phyloP scores from a whole-genome alignment of 1,284 basidiomycete species.

The Inonotus hispidus region DNA sequence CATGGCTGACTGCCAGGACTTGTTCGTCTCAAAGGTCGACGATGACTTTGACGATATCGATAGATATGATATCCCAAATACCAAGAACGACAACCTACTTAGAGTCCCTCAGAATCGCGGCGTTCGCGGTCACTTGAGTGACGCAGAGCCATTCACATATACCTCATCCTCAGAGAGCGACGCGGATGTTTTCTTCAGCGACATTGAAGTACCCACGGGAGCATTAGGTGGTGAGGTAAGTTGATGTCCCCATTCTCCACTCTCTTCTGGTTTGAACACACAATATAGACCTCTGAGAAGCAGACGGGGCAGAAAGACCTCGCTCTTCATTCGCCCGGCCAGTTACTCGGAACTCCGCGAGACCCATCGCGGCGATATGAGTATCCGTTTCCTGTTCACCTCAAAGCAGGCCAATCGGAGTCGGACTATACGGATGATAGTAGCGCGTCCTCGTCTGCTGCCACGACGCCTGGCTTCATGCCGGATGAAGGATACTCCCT shows the following conservation, averaged over 20 bases:
- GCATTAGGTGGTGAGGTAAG: background rate
- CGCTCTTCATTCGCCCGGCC: constrained; percentile 15
- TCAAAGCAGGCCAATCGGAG: background rate
- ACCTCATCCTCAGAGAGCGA: constrained; percentile 17
- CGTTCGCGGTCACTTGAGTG: constrained; percentile 9
- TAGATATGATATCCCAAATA: background rate
- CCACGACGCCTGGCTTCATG: background rate
- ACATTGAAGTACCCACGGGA: background rate
- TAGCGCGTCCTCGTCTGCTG: background rate
- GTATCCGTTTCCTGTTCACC: constrained; percentile 12
- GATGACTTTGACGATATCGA: constrained; percentile 2
- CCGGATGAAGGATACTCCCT: background rate
- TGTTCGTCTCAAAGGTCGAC: constrained; percentile 13
- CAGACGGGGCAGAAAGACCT: constrained; percentile 10
- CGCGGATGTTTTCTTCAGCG: constrained; percentile 6
- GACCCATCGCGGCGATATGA: constrained; percentile 15
- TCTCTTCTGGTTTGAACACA: background rate
- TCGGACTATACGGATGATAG: background rate
- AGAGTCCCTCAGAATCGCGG: background rate
- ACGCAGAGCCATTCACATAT: constrained; percentile 13
- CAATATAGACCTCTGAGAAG: background rate
- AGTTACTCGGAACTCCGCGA: constrained; percentile 16
- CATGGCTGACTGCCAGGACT: constrained; percentile 11
- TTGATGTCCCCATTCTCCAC: background rate
- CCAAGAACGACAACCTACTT: background rate